Percentiles rank a stretch among this genome's conserved stretches.
Conservation (phyloP, 495 filamentous ascomycete genomes). For the Neurospora pannonica region DNA sequence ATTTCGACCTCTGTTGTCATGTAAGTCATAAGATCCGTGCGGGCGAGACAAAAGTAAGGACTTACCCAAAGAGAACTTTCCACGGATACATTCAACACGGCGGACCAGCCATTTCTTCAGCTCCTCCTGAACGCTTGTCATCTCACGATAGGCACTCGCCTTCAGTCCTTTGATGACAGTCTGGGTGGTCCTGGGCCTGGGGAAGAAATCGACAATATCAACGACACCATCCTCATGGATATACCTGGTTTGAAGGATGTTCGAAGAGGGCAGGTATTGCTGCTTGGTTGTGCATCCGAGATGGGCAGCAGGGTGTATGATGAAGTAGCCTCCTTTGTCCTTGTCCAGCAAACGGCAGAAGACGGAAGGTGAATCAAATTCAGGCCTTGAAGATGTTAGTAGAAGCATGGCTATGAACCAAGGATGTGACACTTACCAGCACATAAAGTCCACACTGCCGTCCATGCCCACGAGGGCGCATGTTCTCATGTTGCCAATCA, state of each 20-base stretch:
- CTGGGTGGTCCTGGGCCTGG: constrained; percentile 42
- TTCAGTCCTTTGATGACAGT: constrained; percentile 32
- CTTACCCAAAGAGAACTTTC: constrained; percentile 43
- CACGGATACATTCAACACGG: constrained; percentile 59
- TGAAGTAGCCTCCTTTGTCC: constrained; percentile 61
- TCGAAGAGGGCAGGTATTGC: constrained; percentile 60
- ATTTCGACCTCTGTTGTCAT: constrained; percentile 44
- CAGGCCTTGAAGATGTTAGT: constrained; percentile 39
- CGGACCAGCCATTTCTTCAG: constrained; percentile 54
- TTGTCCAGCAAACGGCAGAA: constrained; percentile 63
- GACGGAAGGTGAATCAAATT: constrained; percentile 56
- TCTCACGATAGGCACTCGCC: constrained; percentile 42
- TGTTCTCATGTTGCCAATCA: constrained; percentile 72
- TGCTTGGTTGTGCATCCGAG: constrained; percentile 51
- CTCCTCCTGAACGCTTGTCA: constrained; percentile 40
- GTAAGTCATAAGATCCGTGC: neutral
- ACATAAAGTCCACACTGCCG: constrained; percentile 67
- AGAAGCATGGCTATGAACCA: neutral
- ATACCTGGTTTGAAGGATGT: constrained; percentile 61
- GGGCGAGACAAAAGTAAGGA: neutral
- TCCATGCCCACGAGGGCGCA: constrained; percentile 62
- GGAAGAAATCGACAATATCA: constrained; percentile 65
- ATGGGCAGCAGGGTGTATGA: constrained; percentile 42
- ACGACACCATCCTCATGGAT: constrained; percentile 63
- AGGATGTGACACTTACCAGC: constrained; percentile 43